Conservation (phyloP, 106 monocot species). For the Iris macrosiphon region DNA sequence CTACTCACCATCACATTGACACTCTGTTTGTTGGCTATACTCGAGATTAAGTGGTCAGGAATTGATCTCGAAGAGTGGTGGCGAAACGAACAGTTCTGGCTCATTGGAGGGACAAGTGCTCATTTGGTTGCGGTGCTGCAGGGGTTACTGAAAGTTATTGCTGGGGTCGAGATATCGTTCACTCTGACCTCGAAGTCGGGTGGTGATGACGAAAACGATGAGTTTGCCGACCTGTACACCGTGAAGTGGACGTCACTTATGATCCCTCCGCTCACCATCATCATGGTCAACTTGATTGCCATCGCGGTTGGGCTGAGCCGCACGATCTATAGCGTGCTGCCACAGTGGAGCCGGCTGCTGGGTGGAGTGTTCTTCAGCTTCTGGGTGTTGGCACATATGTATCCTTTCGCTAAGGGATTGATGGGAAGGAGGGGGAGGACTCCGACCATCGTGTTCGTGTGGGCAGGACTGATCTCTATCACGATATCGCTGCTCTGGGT, state of each 20-base stretch:
- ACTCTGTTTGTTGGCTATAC: slow-evolving; percentile 61
- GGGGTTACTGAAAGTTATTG: slow-evolving; percentile 70
- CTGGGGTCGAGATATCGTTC: slow-evolving; percentile 66
- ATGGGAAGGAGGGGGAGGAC: slow-evolving; percentile 86
- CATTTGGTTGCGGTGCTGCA: slow-evolving; percentile 83
- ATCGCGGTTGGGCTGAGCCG: slow-evolving; percentile 72
- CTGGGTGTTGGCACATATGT: slow-evolving; percentile 91
- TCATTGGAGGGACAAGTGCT: slow-evolving; percentile 81
- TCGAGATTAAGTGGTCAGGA: slow-evolving; percentile 93
- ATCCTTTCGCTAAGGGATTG: slow-evolving; percentile 89
- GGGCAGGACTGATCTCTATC: slow-evolving; percentile 80
- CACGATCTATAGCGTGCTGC: slow-evolving; percentile 69
- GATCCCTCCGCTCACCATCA: slow-evolving; percentile 79
- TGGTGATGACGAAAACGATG: slow-evolving; percentile 46
- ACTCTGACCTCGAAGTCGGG: slow-evolving; percentile 52
- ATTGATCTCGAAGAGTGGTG: slow-evolving; percentile 91
- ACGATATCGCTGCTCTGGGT: slow-evolving; percentile 85
- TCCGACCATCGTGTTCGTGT: slow-evolving; percentile 74
- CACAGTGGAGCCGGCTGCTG: slow-evolving; percentile 79
- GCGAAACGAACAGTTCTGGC: slow-evolving; percentile 77
- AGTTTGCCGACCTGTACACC: slow-evolving; percentile 52
- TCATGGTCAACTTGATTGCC: slow-evolving; percentile 82
- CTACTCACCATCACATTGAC: slow-evolving; percentile 68
- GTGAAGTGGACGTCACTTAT: slow-evolving; percentile 66
- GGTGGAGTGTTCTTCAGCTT: slow-evolving; percentile 93